Conservation (phyloP, 129 eudicot genomes). For the Flaveria brownii region DNA sequence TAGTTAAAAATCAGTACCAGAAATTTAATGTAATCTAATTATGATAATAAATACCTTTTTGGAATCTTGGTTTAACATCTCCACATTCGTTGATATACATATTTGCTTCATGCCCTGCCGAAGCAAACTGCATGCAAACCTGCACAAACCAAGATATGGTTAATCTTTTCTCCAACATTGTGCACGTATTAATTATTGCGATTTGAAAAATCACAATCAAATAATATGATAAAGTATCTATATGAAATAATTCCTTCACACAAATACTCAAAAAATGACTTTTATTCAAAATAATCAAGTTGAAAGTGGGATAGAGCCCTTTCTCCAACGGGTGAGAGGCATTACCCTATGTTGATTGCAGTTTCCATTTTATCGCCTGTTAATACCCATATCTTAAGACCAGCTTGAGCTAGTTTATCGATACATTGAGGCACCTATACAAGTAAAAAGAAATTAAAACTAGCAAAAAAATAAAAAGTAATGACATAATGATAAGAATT, state of each 20-base stretch:
- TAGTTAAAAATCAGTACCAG: not conserved
- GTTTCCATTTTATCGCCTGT: slow-evolving; percentile 99
- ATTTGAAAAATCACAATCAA: not conserved
- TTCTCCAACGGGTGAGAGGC: slow-evolving; percentile 29
- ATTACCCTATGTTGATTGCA: slow-evolving; percentile 94
- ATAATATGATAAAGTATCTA: not conserved
- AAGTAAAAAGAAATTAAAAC: not conserved
- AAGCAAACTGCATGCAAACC: slow-evolving; percentile 91
- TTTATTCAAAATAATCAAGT: not conserved
- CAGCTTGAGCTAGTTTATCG: slow-evolving; percentile 98
- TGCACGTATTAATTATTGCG: not conserved
- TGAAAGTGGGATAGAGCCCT: slow-evolving; percentile 12
- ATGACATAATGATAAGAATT: not conserved
- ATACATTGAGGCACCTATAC: slow-evolving; percentile 95
- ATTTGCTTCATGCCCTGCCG: slow-evolving; percentile 98
- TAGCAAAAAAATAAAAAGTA: not conserved
- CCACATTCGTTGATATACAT: slow-evolving; percentile 65
- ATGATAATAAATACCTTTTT: slow-evolving; percentile 53
- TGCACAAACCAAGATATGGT: slow-evolving; percentile 34
- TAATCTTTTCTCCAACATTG: not conserved
- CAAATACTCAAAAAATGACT: slow-evolving; percentile 4
- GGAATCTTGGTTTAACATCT: slow-evolving; percentile 49
- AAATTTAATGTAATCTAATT: not conserved
- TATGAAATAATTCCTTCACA: not conserved
- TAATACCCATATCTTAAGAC: slow-evolving; percentile 97